A percentile compares a stretch with the other conserved stretches of the same genome.
Conservation (phyloP, 2,329 filamentous ascomycete species). For the Botrytis elliptica region DNA sequence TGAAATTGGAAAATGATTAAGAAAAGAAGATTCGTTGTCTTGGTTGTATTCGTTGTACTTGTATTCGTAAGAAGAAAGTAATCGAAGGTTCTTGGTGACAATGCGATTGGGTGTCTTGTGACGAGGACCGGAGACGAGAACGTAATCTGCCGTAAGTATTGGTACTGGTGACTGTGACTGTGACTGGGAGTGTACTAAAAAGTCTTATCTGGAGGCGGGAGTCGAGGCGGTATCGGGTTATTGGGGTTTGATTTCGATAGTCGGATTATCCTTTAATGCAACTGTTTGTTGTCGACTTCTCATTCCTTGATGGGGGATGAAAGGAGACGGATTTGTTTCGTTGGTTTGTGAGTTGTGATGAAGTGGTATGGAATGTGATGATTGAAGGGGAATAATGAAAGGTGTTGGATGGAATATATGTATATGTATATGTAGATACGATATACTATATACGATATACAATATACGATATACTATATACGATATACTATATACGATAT, state of each 20-base stretch:
- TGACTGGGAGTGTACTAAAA: background rate
- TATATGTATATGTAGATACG: background rate
- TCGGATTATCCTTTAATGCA: conserved; percentile 16
- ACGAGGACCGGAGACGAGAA: conserved; percentile 22
- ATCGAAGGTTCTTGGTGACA: conserved; percentile 11
- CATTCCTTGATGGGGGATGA: background rate
- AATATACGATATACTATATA: too few relatives aligned
- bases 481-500: too few relatives aligned
- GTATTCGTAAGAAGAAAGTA: conserved; percentile 16
- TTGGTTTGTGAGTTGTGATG: background rate
- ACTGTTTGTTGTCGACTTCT: conserved; percentile 19
- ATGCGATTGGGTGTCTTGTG: conserved; percentile 20
- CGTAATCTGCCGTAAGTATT: background rate
- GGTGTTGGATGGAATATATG: background rate
- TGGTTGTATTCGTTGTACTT: conserved; percentile 17
- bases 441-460: too few relatives aligned
- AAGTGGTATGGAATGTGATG: background rate
- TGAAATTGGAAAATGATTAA: background rate
- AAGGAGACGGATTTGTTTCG: background rate
- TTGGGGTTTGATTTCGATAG: conserved; percentile 3
- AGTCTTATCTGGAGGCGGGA: conserved; percentile 19
- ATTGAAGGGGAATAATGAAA: background rate
- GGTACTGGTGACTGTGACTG: background rate
- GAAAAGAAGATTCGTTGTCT: background rate
- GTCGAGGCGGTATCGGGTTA: conserved; percentile 18